Conservation (phyloP, 192 early-diverging fungal species). For the Coemansia sp. region DNA sequence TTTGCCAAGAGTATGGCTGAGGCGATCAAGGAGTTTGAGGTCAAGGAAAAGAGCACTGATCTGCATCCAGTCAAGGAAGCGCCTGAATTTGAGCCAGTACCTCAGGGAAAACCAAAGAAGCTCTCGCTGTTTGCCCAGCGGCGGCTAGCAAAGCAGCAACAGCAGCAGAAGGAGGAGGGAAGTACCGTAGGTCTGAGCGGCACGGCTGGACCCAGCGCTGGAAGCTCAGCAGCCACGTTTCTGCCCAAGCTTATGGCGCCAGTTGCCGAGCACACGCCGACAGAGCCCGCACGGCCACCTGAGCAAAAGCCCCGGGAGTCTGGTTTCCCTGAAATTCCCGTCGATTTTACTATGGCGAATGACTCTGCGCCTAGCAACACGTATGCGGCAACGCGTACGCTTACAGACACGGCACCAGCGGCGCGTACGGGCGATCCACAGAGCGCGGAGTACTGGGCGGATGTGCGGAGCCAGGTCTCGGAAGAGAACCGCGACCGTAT, state of each 20-base stretch:
- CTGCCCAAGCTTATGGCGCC: constrained; percentile 53
- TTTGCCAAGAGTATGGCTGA: constrained; percentile 34
- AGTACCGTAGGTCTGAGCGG: neutral
- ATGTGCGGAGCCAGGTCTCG: constrained; percentile 27
- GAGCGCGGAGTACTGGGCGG: constrained; percentile 3
- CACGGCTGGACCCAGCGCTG: neutral
- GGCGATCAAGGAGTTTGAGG: constrained; percentile 41
- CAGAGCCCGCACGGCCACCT: constrained; percentile 15
- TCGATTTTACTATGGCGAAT: too few relatives aligned
- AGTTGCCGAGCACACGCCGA: constrained; percentile 23
- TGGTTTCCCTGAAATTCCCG: constrained; percentile 31
- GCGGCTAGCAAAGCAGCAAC: constrained; percentile 24
- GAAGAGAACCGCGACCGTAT: constrained; percentile 55
- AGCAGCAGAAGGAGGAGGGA: neutral
- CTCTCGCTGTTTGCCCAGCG: constrained; percentile 50
- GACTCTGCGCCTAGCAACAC: too few relatives aligned
- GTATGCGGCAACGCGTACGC: too few relatives aligned
- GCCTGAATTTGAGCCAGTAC: neutral
- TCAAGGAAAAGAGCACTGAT: constrained; percentile 10
- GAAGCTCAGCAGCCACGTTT: constrained; percentile 27
- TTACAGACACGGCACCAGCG: too few relatives aligned
- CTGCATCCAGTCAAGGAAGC: neutral
- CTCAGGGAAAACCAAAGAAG: neutral
- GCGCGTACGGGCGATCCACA: neutral
- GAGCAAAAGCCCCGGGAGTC: constrained; percentile 15